phyloP scores from a whole-genome alignment of 257 asterid genomes.

The Leptodermis oblonga region DNA sequence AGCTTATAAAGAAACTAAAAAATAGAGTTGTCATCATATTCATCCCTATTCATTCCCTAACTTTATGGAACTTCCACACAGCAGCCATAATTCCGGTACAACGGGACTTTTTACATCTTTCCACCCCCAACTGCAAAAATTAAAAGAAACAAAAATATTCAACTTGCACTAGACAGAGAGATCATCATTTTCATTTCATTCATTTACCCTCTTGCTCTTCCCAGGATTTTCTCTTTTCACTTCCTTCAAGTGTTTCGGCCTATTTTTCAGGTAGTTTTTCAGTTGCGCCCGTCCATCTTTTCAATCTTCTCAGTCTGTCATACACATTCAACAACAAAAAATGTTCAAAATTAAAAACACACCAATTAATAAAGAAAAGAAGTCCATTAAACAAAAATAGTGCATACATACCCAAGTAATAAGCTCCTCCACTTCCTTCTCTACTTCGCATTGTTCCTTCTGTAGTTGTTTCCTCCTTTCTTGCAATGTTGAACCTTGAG shows the following conservation, averaged over 20 bases:
- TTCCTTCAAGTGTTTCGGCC: neutral
- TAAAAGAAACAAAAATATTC: neutral
- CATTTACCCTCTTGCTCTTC: constrained; percentile 4
- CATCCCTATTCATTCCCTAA: too few species aligned
- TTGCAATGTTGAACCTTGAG: neutral
- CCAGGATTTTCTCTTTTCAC: neutral
- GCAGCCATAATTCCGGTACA: constrained; percentile 1
- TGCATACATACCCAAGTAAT: constrained; percentile 10
- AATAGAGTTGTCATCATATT: too few species aligned
- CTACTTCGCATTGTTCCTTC: constrained; percentile 7
- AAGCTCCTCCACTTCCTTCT: constrained; percentile 23
- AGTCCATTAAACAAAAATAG: neutral
- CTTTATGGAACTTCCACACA: constrained; percentile 3
- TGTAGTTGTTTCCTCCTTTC: constrained; percentile 1
- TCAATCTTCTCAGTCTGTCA: neutral
- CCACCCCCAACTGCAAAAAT: neutral
- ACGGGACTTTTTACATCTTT: neutral
- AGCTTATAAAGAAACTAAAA: neutral
- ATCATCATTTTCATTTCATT: neutral
- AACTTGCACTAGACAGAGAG: neutral
- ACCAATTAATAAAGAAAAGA: too few species aligned
- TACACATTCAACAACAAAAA: neutral
- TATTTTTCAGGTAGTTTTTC: neutral
- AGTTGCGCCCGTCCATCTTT: neutral
- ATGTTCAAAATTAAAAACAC: neutral